Conservation (phyloP, 768 basidiomycete species). For the Leucosporidium scottii region DNA sequence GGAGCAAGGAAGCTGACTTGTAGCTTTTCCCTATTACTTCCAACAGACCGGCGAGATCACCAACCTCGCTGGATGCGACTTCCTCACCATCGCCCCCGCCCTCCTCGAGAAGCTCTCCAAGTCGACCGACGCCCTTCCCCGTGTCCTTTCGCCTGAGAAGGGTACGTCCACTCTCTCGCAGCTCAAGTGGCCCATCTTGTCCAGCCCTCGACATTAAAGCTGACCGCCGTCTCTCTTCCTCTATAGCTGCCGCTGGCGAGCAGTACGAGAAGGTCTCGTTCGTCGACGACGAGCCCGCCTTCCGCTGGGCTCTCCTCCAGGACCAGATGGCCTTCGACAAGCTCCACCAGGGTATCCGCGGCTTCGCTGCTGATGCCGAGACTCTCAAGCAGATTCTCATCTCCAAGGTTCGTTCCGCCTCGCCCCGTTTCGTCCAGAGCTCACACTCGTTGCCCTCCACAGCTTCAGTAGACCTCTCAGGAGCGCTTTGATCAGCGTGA, state of each 20-base stretch:
- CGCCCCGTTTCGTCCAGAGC: too few relatives aligned
- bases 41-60: conserved; percentile 79
- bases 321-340: conserved; percentile 99
- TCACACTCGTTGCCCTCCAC: too few relatives aligned
- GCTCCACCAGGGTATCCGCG: conserved; percentile 82
- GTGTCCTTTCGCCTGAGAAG: conserved; percentile 64
- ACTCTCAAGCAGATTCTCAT: conserved; percentile 76
- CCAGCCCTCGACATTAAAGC: too few relatives aligned
- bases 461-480: too few relatives aligned
- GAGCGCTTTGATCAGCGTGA: too few relatives aligned
- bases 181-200: too few relatives aligned
- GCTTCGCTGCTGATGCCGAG: conserved; percentile 92
- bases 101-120: conserved; percentile 90
- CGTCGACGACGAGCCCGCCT: conserved; percentile 89
- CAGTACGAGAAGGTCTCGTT: conserved; percentile 71
- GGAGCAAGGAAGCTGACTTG: conserved; percentile 5
- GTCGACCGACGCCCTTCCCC: conserved; percentile 67
- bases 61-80: conserved; percentile 91
- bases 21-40: neutral
- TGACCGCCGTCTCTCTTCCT: neutral
- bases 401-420: conserved; percentile 44
- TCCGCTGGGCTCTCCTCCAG: conserved; percentile 87
- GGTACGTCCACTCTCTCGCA: too few relatives aligned
- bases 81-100: conserved; percentile 85
- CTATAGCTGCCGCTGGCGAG: conserved; percentile 37